Evolutionary conservation across 768 basidiomycete genomes (phyloP), one percentile per base, ranked within the genome.

Genomic region (Amanita subjunquillea): DNA sequence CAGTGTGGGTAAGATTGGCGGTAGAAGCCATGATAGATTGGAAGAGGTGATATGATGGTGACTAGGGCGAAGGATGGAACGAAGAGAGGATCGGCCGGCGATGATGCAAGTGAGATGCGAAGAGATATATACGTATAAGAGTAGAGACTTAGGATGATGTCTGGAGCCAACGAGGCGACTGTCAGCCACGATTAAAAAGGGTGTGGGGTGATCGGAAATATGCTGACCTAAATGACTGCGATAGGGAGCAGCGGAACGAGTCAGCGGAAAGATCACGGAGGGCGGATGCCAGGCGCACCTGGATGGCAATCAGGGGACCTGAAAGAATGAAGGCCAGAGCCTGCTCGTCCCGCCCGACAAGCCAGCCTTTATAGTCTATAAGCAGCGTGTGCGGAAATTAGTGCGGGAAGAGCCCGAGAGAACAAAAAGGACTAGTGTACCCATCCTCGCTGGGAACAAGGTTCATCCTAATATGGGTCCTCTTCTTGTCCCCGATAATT

Each of bases 21-120:
- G 38, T 4, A 58, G 78, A 70, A 50, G 62, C 68, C 72, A 75
- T 76, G 59, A 62, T 47, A 58, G 54, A 57, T 58, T 58, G 57
- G 53, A 27, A 46, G 54, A 54, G 58, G 56, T 54, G 60, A 56
- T 56, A 37, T 27, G 51, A 54, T 57, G 54, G 47, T 23, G 48
- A 49, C 27, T 36, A 51, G 54, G 45, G 45, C 51, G 41, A 57
- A 51, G 38, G 59, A 56, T 58, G 60, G 59, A 62, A 58, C 59
- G 64, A 65, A 64, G 59, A 50, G 38, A 59, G 62, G 71, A 79
- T 84, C 81, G 82, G 71, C 80, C 80, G 72, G 81, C 82, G 82
- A 83, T 80, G 53, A 53, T 32, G 42, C n/a, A 40, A 40, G 39
- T 17, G 20, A 6, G 51, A 42, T 51, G 50, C 27, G 50, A 51